These are phyloP conservation scores for Akanthomyces uredinophilus DNA, from an alignment of 2,329 filamentous ascomycete species.

Conservation along the genomic window DNA sequence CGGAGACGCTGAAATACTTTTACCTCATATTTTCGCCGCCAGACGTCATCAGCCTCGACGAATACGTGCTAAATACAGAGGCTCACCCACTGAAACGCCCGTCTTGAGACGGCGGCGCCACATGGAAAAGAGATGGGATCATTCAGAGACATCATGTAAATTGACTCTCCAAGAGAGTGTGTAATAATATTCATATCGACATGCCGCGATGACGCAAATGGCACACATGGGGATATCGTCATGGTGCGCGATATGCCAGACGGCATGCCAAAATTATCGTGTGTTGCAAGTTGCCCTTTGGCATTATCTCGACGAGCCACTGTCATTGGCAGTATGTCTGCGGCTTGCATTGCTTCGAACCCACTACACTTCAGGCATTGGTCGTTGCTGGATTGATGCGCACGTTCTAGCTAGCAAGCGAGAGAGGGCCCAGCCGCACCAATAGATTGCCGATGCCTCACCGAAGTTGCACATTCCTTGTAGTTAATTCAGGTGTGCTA, in stretches of 20 bases:
- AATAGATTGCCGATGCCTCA: not conserved
- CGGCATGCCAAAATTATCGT: not conserved
- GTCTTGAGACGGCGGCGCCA: not conserved
- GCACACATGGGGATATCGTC: not conserved
- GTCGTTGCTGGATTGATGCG: too few species aligned
- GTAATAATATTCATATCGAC: not conserved
- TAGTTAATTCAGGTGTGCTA: too few species aligned
- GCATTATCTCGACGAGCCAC: not conserved
- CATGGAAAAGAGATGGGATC: not conserved
- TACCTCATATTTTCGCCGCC: slow-evolving; percentile 59
- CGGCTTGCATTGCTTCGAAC: not conserved
- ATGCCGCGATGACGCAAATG: not conserved
- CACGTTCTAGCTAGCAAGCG: too few species aligned
- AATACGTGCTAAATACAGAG: slow-evolving; percentile 57
- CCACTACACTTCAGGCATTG: too few species aligned
- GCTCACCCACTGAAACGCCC: slow-evolving; percentile 44
- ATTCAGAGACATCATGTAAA: not conserved
- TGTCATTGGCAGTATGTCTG: not conserved
- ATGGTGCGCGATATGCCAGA: not conserved
- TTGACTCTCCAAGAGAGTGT: not conserved
- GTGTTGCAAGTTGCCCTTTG: too few species aligned
- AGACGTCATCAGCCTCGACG: slow-evolving; percentile 53
- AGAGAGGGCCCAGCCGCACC: too few species aligned
- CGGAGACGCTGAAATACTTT: slow-evolving; percentile 64
- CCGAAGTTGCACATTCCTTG: not conserved